Base-by-base conservation (phyloP, 495 filamentous ascomycete genomes). In the Aspergillus bertholletiae region DNA sequence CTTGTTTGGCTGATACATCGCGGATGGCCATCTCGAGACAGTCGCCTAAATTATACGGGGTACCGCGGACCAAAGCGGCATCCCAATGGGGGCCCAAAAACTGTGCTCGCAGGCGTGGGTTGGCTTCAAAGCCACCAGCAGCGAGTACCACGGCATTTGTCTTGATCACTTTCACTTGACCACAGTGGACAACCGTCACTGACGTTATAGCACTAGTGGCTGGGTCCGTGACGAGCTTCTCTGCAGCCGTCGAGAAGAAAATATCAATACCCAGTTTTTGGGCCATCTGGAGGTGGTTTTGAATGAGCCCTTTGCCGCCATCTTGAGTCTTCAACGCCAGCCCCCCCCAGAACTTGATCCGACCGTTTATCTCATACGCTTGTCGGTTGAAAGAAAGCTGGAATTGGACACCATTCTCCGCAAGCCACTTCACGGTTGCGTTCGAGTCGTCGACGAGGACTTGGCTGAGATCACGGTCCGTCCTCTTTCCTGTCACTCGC, bases 31-130 rank as follows among this genome's bases (percentile, higher is more conserved):
- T 72, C 3, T 67, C 53, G 7, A 84, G 72, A 11, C 69, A 57
- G 15, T 83, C 80, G 17, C 84, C 84, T 0, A 75, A 81, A 55
- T 86, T 86, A 54, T 80, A 84, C 2, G 77, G 80, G 0, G 83
- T 84, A 0, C 84, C 84, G 11, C 84, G 74, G 0, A 86, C 83
- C 11, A 75, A 64, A 0, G 83, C 83, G 8, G 77, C 49, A 49
- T 86, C 83, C 84, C 84, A 88, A 0, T 74, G 74, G 0, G 82
- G 81, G 0, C 84, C 84, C 1, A 87, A 74, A 58, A 80, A 85
- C 53, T 84, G 76, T 0, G 71, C 61, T 0, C 83, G 72, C 62
- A 85, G 60, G 7, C 70, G 65, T 0, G 84, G 69, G 43, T 77
- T 81, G 13, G 82, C 72, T 60, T 88, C 80, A 56, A 87, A 87